Evolutionary conservation across 306 rosid genomes (phyloP), one percentile per base, ranked within the genome.

Genomic region (Glycine soja): DNA sequence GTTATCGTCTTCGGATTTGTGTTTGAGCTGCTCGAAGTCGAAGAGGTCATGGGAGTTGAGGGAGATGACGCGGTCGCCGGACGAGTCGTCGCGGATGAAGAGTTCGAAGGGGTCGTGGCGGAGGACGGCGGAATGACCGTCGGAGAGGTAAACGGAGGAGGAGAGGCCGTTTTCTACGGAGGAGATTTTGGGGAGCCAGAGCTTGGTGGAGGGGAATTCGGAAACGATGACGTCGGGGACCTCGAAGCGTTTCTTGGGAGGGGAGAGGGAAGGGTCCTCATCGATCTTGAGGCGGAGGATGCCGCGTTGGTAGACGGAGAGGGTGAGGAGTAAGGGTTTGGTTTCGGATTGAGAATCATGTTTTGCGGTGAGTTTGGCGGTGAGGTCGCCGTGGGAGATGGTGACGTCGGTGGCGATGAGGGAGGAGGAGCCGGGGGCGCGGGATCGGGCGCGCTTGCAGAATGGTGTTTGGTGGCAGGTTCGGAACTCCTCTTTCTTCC

Each of bases 401-500:
- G 87, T 3, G 72, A 89, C 87, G 15, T 87, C 51, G 30, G 85
- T 77, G 84, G 94, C 97, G 53, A 71, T 4, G 75, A 95, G 90
- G 32, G 94, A 63, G 86, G 77, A 91, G 46, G 72, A 86, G 48
- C 87, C 90, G 0, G 97, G 92, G 7, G 82, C 83, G 68, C 91
- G 94, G 66, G 92, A 74, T 36, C 97, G 94, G 36, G 97, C 98
- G 68, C 90, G 92, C 74, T 93, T 91, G 90, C 99, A 95, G 84
- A 95, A 95, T 52, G 99, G 99, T 84, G 97, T 90, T 57, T 95
- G 94, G 77, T 93, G 72, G 69, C 99, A 95, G 92, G 75, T 92
- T 51, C 98, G 76, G 89, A 95, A 95, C 83, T 95, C 98, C 0
- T 93, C 97, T 71, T 86, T 93, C 80, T 93, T 95, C 99, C 99